Percentiles rank a stretch among this genome's conserved stretches.
phyloP scores from a whole-genome alignment of 2,329 filamentous ascomycete genomes.

The Scedosporium minutisporum region DNA sequence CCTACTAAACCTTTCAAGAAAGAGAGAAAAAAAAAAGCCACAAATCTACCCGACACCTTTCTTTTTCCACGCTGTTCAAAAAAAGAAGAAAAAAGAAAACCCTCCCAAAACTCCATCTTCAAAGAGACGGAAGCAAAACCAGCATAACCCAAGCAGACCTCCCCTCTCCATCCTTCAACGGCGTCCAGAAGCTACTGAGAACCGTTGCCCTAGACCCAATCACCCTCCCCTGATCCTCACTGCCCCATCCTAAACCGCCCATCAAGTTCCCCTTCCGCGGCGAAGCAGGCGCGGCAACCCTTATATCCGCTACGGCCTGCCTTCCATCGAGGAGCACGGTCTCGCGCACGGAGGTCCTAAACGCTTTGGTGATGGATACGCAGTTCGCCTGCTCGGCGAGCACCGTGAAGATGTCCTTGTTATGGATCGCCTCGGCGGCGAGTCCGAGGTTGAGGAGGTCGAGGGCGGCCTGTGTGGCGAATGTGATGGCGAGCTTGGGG shows the following conservation, averaged over 20 bases:
- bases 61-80: neutral
- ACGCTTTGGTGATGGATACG: constrained; percentile 30
- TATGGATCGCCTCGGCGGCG: constrained; percentile 24
- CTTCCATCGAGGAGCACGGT: constrained; percentile 22
- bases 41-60: too few relatives aligned
- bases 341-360: constrained; percentile 34
- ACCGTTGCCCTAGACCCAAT: neutral
- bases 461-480: constrained; percentile 35
- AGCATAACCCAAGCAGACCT: neutral
- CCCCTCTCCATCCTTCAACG: constrained; percentile 5
- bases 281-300: constrained; percentile 7
- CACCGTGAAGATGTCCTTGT: constrained; percentile 46
- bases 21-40: too few relatives aligned
- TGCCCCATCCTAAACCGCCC: neutral
- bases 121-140: neutral
- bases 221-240: neutral
- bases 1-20: too few relatives aligned
- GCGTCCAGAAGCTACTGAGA: constrained; percentile 8
- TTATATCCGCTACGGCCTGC: constrained; percentile 22
- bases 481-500: constrained; percentile 30
- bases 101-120: neutral
- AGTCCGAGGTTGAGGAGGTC: constrained; percentile 34
- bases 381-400: constrained; percentile 36
- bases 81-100: neutral
- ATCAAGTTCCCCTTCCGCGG: neutral